Conservation (phyloP, 805 yeast species). For the Tetrapisispora namnaoensis region DNA sequence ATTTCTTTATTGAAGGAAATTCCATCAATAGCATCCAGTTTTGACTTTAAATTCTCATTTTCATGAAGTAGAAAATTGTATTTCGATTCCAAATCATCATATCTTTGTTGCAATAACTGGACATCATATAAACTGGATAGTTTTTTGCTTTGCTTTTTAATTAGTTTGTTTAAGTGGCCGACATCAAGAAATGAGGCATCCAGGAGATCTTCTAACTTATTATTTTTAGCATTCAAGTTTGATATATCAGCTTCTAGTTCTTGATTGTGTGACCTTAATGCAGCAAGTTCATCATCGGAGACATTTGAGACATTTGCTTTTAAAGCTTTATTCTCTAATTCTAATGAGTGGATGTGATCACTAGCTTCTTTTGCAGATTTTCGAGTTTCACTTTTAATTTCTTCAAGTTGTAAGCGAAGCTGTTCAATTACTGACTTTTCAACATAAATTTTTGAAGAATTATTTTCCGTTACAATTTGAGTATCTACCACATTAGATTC, state of each 20-base stretch:
- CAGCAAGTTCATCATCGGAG: slow-evolving; percentile 20
- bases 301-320: slow-evolving; percentile 2
- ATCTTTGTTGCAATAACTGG: slow-evolving; percentile 33
- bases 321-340: slow-evolving; percentile 14
- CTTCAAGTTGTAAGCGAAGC: slow-evolving; percentile 29
- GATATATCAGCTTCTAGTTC: slow-evolving; percentile 38
- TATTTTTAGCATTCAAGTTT: slow-evolving; percentile 32
- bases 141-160: slow-evolving; percentile 43
- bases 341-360: slow-evolving; percentile 41
- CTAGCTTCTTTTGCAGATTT: slow-evolving; percentile 50
- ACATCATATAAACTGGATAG: slow-evolving; percentile 34
- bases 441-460: slow-evolving; percentile 4
- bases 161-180: slow-evolving; percentile 42
- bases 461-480: too few relatives aligned
- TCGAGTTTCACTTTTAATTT: slow-evolving; percentile 36
- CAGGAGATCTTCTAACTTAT: slow-evolving; percentile 44
- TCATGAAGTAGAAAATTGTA: slow-evolving; percentile 38
- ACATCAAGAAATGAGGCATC: slow-evolving; percentile 43
- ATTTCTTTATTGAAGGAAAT: slow-evolving; percentile 25
- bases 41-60: slow-evolving; percentile 32
- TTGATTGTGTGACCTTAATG: slow-evolving; percentile 13
- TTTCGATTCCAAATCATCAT: slow-evolving; percentile 39
- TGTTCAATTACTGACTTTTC: slow-evolving; percentile 23
- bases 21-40: slow-evolving; percentile 27
- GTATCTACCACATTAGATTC: background rate